phyloP scores from a whole-genome alignment of 306 rosid genomes.

The Dalbergia cochinchinensis region DNA sequence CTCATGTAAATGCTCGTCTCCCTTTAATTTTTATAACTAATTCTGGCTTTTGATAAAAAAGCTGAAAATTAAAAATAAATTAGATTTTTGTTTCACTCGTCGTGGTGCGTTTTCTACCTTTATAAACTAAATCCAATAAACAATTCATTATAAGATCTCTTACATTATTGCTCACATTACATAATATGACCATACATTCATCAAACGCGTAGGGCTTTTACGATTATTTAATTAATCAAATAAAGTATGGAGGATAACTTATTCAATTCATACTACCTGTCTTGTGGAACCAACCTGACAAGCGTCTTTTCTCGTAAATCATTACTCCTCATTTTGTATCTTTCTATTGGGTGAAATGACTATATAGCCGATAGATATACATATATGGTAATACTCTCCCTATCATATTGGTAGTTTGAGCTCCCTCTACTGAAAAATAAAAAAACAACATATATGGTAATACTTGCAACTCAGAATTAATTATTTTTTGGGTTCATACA shows the following conservation, averaged over 20 bases:
- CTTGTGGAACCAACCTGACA: background rate
- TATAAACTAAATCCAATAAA: background rate
- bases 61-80: background rate
- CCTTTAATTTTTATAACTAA: background rate
- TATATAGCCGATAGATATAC: background rate
- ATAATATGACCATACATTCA: background rate
- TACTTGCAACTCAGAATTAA: background rate
- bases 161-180: background rate
- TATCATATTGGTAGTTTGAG: too few species aligned
- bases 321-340: background rate
- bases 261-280: slow-evolving; percentile 22
- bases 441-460: background rate
- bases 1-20: background rate
- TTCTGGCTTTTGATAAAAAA: background rate
- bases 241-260: slow-evolving; percentile 24
- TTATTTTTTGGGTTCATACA: background rate
- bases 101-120: background rate
- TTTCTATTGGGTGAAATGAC: background rate
- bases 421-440: too few species aligned
- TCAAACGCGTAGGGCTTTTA: background rate
- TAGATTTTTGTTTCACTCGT: background rate
- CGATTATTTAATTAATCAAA: slow-evolving; percentile 15
- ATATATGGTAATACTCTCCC: too few species aligned
- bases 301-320: background rate
- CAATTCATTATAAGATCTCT: background rate